phyloP scores from a whole-genome alignment of 1,139 yeast genomes.

The Hansenula lynferdii region DNA sequence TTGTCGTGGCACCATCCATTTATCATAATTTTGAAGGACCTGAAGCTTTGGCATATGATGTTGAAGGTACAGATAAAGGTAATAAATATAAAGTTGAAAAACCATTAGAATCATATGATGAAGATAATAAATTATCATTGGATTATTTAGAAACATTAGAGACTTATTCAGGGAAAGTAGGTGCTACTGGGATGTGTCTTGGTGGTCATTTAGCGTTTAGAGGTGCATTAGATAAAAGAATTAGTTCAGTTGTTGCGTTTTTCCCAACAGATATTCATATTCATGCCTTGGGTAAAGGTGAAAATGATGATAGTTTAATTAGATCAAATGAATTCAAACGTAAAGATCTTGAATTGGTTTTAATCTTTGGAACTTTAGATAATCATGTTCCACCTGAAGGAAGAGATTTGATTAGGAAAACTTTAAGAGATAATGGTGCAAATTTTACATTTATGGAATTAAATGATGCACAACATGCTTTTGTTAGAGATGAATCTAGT shows the following conservation, averaged over 20 bases:
- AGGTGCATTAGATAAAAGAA: slow-evolving; percentile 61
- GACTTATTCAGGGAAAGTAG: slow-evolving; percentile 70
- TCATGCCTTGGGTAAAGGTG: slow-evolving; percentile 45
- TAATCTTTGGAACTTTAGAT: slow-evolving; percentile 77
- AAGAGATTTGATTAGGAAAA: slow-evolving; percentile 62
- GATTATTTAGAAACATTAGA: slow-evolving; percentile 53
- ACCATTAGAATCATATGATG: slow-evolving; percentile 70
- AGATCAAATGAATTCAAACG: slow-evolving; percentile 51
- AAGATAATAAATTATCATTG: slow-evolving; percentile 60
- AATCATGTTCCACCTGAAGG: slow-evolving; percentile 80
- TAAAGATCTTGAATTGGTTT: slow-evolving; percentile 44
- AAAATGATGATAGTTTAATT: slow-evolving; percentile 58
- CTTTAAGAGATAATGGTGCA: slow-evolving; percentile 55
- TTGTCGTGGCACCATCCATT: slow-evolving; percentile 73
- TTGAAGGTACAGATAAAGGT: slow-evolving; percentile 72
- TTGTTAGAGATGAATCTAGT: slow-evolving; percentile 71
- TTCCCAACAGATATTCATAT: slow-evolving; percentile 80
- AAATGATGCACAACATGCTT: slow-evolving; percentile 83
- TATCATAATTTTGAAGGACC: slow-evolving; percentile 69
- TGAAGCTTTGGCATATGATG: slow-evolving; percentile 67
- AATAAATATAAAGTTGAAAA: slow-evolving; percentile 63
- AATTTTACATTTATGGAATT: slow-evolving; percentile 69
- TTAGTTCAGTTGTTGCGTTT: slow-evolving; percentile 67
- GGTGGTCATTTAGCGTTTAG: slow-evolving; percentile 84
- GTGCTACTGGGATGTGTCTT: slow-evolving; percentile 84